Conservation (phyloP, 2,329 filamentous ascomycete species). For the Proliferodiscus dingleyae region DNA sequence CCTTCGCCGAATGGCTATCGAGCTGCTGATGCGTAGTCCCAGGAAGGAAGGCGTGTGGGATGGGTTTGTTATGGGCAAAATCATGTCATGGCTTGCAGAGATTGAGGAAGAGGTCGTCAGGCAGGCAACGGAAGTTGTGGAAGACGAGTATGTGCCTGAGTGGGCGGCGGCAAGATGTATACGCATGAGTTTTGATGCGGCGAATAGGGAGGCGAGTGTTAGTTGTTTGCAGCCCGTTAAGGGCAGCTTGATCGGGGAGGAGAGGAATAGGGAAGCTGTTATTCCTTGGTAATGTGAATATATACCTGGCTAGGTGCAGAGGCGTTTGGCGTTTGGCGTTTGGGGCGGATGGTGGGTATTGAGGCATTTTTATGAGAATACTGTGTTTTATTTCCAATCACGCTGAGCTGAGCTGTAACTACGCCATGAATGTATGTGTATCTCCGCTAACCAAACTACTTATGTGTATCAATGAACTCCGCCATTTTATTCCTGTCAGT, state of each 20-base stretch:
- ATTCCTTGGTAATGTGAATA: constrained; percentile 17
- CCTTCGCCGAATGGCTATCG: constrained; percentile 17
- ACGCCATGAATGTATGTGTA: too few relatives aligned
- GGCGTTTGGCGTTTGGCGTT: neutral
- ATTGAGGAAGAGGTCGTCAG: constrained; percentile 18
- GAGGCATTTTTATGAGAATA: too few relatives aligned
- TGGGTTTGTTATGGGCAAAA: constrained; percentile 19
- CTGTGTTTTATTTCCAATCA: too few relatives aligned
- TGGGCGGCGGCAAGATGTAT: constrained; percentile 17
- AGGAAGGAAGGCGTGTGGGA: constrained; percentile 21
- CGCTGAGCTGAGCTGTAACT: too few relatives aligned
- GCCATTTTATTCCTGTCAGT: too few relatives aligned
- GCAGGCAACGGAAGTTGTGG: constrained; percentile 4
- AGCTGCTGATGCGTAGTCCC: constrained; percentile 16
- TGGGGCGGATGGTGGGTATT: neutral
- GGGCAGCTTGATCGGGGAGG: constrained; percentile 10
- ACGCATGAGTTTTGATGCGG: constrained; percentile 18
- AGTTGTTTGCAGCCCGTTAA: constrained; percentile 18
- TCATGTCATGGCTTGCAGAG: constrained; percentile 18
- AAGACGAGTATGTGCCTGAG: constrained; percentile 16
- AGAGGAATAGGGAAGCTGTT: constrained; percentile 10
- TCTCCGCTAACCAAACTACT: too few relatives aligned
- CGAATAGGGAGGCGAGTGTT: constrained; percentile 12
- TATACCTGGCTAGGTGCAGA: too few relatives aligned
- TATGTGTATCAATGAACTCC: too few relatives aligned